These are phyloP conservation scores for Tilletiaria anomala DNA, from an alignment of 1,284 basidiomycete species.

Conservation along the genomic window DNA sequence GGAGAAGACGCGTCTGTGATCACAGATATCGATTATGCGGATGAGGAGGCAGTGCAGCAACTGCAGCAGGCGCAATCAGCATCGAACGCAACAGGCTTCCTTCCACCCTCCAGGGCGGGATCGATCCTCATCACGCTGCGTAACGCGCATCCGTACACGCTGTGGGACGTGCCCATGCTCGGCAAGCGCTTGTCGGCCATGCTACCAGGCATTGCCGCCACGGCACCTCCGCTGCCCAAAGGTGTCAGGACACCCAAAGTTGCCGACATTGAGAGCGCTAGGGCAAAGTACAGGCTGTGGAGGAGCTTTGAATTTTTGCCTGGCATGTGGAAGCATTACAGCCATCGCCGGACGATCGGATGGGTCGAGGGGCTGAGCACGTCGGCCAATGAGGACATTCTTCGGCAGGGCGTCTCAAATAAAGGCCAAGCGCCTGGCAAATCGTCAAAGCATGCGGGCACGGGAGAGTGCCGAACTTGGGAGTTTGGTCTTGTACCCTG, in stretches of 20 bases:
- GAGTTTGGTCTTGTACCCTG: constrained; percentile 21
- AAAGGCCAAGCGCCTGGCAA: not conserved
- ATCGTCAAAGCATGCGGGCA: constrained; percentile 14
- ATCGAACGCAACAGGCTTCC: constrained; percentile 6
- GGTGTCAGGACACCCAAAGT: constrained; percentile 14
- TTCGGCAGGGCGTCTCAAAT: constrained; percentile 7
- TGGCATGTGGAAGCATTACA: constrained; percentile 62
- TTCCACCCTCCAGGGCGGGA: constrained; percentile 41
- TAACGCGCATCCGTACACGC: constrained; percentile 71
- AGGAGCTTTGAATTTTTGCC: constrained; percentile 71
- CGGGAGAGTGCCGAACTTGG: constrained; percentile 30
- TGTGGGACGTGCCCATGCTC: constrained; percentile 51
- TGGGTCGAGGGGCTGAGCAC: constrained; percentile 40
- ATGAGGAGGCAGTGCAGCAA: constrained; percentile 18
- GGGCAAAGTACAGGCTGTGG: constrained; percentile 58
- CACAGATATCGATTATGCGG: constrained; percentile 5
- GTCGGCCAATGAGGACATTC: constrained; percentile 21
- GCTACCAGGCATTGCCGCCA: constrained; percentile 49
- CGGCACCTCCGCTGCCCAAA: constrained; percentile 23
- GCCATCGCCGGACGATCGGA: constrained; percentile 81
- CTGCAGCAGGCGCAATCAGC: constrained; percentile 42
- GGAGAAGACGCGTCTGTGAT: constrained; percentile 1
- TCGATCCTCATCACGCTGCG: constrained; percentile 74
- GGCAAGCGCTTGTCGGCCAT: constrained; percentile 11
- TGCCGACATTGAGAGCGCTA: constrained; percentile 43